Evolutionary conservation across 2,329 filamentous ascomycete species (phyloP), one percentile per base, ranked within the genome.

Genomic region (Biscogniauxia marginata): DNA sequence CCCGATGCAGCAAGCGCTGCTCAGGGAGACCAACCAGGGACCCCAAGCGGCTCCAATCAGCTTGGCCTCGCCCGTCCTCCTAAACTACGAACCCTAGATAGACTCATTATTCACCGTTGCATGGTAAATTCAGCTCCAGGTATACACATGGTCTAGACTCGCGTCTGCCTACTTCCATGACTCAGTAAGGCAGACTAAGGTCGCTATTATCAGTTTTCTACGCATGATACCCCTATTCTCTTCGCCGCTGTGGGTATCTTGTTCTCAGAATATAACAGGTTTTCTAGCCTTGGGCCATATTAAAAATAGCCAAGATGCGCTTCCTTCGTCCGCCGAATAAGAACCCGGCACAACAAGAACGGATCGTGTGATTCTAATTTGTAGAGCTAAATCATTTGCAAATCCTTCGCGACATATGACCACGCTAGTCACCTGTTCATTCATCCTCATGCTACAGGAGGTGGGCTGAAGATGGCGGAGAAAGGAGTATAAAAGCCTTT

Each of bases 141-240:
- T 19, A 53, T 46, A 43, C 52, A 24, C 44, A 5, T 20, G 54
- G 53, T 59, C 60, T 61, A 56, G 60, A 52, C 60, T 46, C 25
- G 22, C n/a, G 22, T 45, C 19, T 48, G 53, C 53, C 55, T 51
- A 23, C 11, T n/a, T 5, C 18, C 46, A 47, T 21, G 49, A 24
- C 21, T 39, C 18, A 25, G 19, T 16, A 34, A 50, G 23, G 45
- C 30, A 49, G 43, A 22, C 25, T 11, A 18, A 22, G 24, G 55
- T 45, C 51, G 48, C 48, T 49, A 50, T 52, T 52, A 45, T 20
- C n/a, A 21, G 51, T 48, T 34, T 18, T 49, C 21, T 30, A 21
- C 24, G 18, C 30, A 39, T n/a, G 30, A 39, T 16, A 16, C 13
- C 30, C 25, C 9, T 39, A 39, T 39, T 39, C 13, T 39, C n/a